Evolutionary conservation across 2,329 filamentous ascomycete species (phyloP), one percentile per base, ranked within the genome.

Genomic region (Fusarium sp.): DNA sequence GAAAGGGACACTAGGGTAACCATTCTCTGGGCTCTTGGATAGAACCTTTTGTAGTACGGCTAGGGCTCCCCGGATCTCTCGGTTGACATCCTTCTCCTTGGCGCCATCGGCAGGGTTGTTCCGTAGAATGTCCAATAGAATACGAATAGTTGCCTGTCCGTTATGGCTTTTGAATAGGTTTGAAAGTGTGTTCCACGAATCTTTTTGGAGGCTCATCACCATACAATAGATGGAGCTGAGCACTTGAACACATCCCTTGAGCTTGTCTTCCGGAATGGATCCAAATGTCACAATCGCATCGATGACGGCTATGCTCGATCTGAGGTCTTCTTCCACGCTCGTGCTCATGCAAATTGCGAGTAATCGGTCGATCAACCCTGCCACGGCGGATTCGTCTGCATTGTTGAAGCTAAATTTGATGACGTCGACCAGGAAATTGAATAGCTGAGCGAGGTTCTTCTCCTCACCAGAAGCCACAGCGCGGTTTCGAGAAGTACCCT

Each of bases 321-420:
- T 84, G 59, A 94, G 82, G 72, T 94, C 91, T 27, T 85, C 83
- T 47, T 88, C 82, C 29, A 85, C 82, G 48, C 84, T 88, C 2
- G 91, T 93, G 69, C 85, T 87, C 76, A 88, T 85, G 77, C 90
- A 93, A 43, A 94, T 91, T 52, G 82, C 78, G 43, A 93, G 81
- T 11, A 92, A 79, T 14, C 84, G 84, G 57, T 87, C 83, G 57
- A 94, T 86, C 52, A 94, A 78, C 5, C 82, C 81, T 50, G 84
- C 84, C 20, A 91, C 82, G 43, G 90, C 86, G 31, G 83, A 78
- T 66, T 91, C 89, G 66, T 85, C 85, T 23, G 90, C 88, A 31
- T 88, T 84, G 68, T 89, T 90, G 76, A 89, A 91, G 75, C 90
- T 92, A 81, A 92, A 94, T 74, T 92, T 93, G 79, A 92, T 88